Evolutionary conservation across 2,329 filamentous ascomycete species (phyloP), one percentile per base, ranked within the genome.

Genomic region (Coniella vitis): DNA sequence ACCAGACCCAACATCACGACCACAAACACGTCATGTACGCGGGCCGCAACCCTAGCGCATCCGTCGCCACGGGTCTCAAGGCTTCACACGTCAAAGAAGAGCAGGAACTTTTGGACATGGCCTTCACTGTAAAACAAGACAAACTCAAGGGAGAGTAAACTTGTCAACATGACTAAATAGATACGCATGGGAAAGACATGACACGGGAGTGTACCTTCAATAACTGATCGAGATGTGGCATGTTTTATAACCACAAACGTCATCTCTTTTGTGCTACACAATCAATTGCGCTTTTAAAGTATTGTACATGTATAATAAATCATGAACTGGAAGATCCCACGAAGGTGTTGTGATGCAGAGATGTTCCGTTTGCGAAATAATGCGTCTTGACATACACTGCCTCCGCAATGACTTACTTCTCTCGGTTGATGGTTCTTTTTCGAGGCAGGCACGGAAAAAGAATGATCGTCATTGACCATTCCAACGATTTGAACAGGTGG

Each of bases 1-100:
- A 97, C 74, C 70, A 94, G 66, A 97, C 93, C 0, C 72, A 94
- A 72, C 77, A 95, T 72, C 91, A 97, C 74, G 84, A 94, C 71
- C 83, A 87, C 65, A 90, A 95, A 73, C 88, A 95, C 71, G 90
- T 96, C 65, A 89, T 96, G 82, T 98, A 97, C 69, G 93, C 93
- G 52, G 93, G 93, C 58, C 86, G 93, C 61, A 85, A 90, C 70
- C 91, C 91, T 34, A 95, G 89, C 63, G 91, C 93, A 14, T 91
- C 86, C 56, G 91, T 97, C 21, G 93, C 93, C 34, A 95, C 91
- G 47, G 93, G 93, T 68, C 72, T 93, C 64, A 98, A 98, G 83
- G 73, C 77, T 38, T 81, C 78, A 48, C 93, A 98, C 70, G 72
- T 83, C 70, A 94, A 91, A 79, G 93, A 98, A 75, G 93, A 97